Percentiles rank a stretch among this genome's conserved stretches.
Evolutionary conservation across 2,329 filamentous ascomycete species (phyloP).

Genomic region (Polychaeton citri): DNA sequence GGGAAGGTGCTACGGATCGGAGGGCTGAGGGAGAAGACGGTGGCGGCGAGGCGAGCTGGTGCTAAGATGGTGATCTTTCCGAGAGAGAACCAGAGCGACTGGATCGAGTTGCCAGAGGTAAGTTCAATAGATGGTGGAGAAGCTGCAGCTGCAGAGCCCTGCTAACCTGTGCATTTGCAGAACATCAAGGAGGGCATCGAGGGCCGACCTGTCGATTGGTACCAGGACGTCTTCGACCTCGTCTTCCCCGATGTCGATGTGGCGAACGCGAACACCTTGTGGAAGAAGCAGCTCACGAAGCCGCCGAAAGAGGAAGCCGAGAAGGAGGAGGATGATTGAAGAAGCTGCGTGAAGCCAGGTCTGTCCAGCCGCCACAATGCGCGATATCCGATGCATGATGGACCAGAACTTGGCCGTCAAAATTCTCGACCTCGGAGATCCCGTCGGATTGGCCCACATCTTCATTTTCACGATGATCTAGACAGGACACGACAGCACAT

Average conservation of each 20-base stretch:
- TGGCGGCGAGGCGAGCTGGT: constrained; percentile 81
- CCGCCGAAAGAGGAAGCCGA: constrained; percentile 39
- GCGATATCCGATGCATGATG: too few relatives aligned
- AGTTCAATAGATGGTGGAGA: constrained; percentile 25
- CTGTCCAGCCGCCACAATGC: too few relatives aligned
- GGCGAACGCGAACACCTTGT: constrained; percentile 56
- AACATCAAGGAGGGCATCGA: constrained; percentile 97
- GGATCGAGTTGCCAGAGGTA: constrained; percentile 93
- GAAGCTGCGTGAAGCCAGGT: too few relatives aligned
- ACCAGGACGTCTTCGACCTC: constrained; percentile 80
- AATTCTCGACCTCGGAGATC: too few relatives aligned
- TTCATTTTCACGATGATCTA: too few relatives aligned
- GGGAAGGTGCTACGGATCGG: constrained; percentile 94
- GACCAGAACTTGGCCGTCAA: too few relatives aligned
- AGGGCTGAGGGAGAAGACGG: constrained; percentile 89
- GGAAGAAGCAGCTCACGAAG: constrained; percentile 50
- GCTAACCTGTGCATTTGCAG: constrained; percentile 34
- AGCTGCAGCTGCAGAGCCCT: constrained; percentile 1
- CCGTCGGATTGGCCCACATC: too few relatives aligned
- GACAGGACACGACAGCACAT: too few relatives aligned
- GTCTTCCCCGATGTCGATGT: constrained; percentile 74
- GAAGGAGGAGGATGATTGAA: constrained; percentile 12
- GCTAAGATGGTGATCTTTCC: constrained; percentile 93
- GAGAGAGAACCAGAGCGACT: constrained; percentile 88
- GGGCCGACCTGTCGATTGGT: constrained; percentile 85